Percentiles rank a stretch among this genome's conserved stretches.
Evolutionary conservation across 2,329 filamentous ascomycete species (phyloP).

Genomic region (Sporothrix pseudoabietina): DNA sequence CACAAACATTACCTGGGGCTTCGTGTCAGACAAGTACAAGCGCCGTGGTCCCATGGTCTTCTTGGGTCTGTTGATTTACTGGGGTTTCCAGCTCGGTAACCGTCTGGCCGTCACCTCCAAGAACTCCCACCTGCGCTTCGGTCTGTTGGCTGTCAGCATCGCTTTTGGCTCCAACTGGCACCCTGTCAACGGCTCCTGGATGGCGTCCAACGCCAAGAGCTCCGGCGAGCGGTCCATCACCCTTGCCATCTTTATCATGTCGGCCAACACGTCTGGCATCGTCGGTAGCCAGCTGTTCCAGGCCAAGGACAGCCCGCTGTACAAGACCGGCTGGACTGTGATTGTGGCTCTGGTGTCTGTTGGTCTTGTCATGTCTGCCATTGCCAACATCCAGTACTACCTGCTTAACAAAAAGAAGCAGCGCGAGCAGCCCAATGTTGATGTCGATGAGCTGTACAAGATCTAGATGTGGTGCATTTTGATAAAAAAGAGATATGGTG

Average conservation of each 20-base stretch:
- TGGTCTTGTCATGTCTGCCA: slow-evolving; percentile 8
- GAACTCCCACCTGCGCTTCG: slow-evolving; percentile 21
- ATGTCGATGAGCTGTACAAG: slow-evolving; percentile 9
- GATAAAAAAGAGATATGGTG: not conserved
- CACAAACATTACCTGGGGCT: slow-evolving; percentile 42
- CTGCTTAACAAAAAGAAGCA: slow-evolving; percentile 18
- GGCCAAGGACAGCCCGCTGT: slow-evolving; percentile 22
- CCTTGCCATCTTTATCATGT: slow-evolving; percentile 29
- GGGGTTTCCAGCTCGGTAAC: slow-evolving; percentile 23
- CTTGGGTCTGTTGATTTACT: slow-evolving; percentile 38
- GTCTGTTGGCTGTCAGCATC: slow-evolving; percentile 1
- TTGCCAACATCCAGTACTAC: slow-evolving; percentile 20
- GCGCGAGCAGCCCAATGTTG: not conserved
- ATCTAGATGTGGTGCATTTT: not conserved
- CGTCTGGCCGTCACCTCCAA: not conserved
- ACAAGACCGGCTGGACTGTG: slow-evolving; percentile 25
- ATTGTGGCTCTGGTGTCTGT: slow-evolving; percentile 6
- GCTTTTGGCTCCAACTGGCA: slow-evolving; percentile 24
- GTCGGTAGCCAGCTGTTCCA: slow-evolving; percentile 29
- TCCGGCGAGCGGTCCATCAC: slow-evolving; percentile 29
- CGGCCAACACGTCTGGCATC: slow-evolving; percentile 26
- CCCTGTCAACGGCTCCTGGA: slow-evolving; percentile 28
- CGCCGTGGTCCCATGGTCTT: slow-evolving; percentile 39
- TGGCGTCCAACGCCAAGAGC: slow-evolving; percentile 24
- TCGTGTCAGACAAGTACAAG: slow-evolving; percentile 34